Evolutionary conservation across 164 flowering plant species (phyloP).

Genomic region (Pachysandra terminalis): DNA sequence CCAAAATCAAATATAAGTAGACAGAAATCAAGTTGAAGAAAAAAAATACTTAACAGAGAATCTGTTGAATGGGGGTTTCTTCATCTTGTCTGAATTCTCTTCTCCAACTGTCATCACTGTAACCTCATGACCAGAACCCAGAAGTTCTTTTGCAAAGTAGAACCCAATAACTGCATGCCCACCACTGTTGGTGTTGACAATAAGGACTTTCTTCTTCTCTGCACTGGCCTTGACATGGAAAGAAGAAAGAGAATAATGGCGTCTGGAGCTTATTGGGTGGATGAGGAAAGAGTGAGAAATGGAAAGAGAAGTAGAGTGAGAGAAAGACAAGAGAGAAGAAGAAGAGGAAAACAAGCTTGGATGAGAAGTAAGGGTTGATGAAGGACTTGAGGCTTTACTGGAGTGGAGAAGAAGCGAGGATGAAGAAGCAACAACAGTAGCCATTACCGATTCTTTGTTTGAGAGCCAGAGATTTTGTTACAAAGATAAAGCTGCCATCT

Average conservation of each 20-base stretch:
- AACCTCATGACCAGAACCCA: slow-evolving; percentile 80
- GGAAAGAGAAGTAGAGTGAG: slow-evolving; percentile 29
- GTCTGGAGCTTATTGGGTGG: slow-evolving; percentile 14
- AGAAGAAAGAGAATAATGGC: slow-evolving; percentile 21
- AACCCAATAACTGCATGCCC: slow-evolving; percentile 97
- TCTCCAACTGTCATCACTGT: slow-evolving; percentile 89
- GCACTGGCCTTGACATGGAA: slow-evolving; percentile 41
- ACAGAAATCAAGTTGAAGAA: neutral
- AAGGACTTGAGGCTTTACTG: slow-evolving; percentile 26
- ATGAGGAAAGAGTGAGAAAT: slow-evolving; percentile 27
- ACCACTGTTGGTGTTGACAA: slow-evolving; percentile 88
- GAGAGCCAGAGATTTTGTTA: slow-evolving; percentile 30
- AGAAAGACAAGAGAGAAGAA: slow-evolving; percentile 17
- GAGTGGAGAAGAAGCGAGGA: slow-evolving; percentile 40
- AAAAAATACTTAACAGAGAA: slow-evolving; percentile 53
- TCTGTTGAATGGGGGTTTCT: slow-evolving; percentile 90
- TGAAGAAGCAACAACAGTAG: slow-evolving; percentile 35
- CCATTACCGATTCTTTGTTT: slow-evolving; percentile 31
- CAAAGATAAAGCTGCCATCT: neutral
- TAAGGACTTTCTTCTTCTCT: slow-evolving; percentile 86
- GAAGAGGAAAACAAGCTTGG: slow-evolving; percentile 27
- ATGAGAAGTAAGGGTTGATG: slow-evolving; percentile 26
- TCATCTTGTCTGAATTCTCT: slow-evolving; percentile 91
- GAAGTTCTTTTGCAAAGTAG: slow-evolving; percentile 88
- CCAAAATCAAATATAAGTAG: neutral